These are phyloP conservation scores for Passiflora organensis DNA, from an alignment of 345 rosid species.

Conservation along the genomic window DNA sequence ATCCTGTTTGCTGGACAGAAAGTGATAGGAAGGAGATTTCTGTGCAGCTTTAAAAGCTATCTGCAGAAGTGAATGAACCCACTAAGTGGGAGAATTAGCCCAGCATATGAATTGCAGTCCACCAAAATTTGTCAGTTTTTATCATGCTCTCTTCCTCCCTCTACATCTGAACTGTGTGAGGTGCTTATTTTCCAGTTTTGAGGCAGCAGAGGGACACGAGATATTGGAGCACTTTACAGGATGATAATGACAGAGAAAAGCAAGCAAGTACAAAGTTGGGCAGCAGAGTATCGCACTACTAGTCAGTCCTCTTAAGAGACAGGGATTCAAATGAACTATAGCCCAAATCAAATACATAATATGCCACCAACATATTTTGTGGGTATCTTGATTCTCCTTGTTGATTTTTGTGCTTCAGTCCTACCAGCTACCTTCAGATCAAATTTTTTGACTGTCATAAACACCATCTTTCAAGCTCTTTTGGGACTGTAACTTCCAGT, in stretches of 20 bases:
- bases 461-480: no score
- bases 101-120: constrained; percentile 7
- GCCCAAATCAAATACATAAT: no score
- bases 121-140: constrained; percentile 11
- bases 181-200: neutral
- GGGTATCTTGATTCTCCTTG: no score
- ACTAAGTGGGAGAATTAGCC: constrained; percentile 7
- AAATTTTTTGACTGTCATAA: no score
- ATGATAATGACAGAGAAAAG: constrained; percentile 20
- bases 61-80: constrained; percentile 9
- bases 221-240: constrained; percentile 12
- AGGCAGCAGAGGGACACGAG: neutral
- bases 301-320: no score
- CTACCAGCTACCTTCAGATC: no score
- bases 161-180: no score
- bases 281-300: no score
- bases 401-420: no score
- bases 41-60: constrained; percentile 27
- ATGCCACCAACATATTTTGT: no score
- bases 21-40: constrained; percentile 1
- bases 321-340: neutral
- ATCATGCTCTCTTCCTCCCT: neutral
- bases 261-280: neutral
- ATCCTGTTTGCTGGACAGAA: neutral
- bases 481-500: no score